Base-by-base conservation (phyloP, 257 asterid species). In the Osmanthus fragrans region DNA sequence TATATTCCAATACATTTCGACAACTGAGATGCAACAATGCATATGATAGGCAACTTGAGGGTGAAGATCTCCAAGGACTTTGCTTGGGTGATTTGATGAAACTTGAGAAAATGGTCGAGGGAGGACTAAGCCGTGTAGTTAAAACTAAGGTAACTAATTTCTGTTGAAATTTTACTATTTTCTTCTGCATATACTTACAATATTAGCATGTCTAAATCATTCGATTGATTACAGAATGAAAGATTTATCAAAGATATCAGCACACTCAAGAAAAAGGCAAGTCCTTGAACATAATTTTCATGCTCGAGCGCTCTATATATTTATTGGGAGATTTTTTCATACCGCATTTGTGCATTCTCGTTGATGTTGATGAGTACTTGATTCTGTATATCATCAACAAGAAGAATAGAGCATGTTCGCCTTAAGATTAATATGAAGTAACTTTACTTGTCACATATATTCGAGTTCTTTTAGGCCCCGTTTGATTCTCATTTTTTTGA, bases 21-120 rank as follows among this genome's bases (percentile, higher is more conserved):
- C 23, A 12, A 45, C 54, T 45, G 21, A 19, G 29, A 45, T 10
- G 18, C 67, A 11, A 29, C 12, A 21, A 2, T 5, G 18, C 49
- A 18, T 65, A 49, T 77, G 40, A 49, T 32, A 82, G 87, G 82
- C 84, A 70, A 79, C 85, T 87, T 4, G 71, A 75, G 45, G 91
- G 87, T 70, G 88, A 87, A 83, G 91, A 83, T 64, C 66, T 85
- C 36, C 80, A 79, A 81, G 89, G 77, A 45, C 91, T 87, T 73
- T 39, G 79, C 33, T 39, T 87, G 76, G 91, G 85, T 27, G 89
- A 83, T 11, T 71, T 87, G 73, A 73, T 80, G 54, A 87, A 76
- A 75, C 82, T 87, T 19, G 91, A 87, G 76, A 87, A 74, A 70
- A 8, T 25, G 76, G 70, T 85, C 0, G 86, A 87, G 70, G 72